Evolutionary conservation across 75 land plant species (phyloP).

Genomic region (Picea glauca): DNA sequence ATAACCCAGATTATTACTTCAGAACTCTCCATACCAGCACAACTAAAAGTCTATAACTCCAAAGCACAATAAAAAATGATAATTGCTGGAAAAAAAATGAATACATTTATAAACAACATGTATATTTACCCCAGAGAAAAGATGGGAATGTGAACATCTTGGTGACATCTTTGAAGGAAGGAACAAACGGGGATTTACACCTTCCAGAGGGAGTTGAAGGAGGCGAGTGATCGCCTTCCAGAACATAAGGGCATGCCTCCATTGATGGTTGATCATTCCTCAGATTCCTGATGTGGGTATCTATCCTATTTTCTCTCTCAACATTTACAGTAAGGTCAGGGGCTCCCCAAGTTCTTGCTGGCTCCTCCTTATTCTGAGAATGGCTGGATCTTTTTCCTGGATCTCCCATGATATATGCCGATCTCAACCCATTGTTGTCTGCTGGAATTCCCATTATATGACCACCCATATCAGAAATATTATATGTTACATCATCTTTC

Average conservation of each 20-base stretch:
- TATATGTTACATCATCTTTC: neutral
- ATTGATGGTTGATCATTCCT: neutral
- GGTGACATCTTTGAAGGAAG: conserved; percentile 8
- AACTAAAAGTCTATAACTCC: neutral
- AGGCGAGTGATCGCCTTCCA: neutral
- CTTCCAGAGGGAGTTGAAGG: conserved; percentile 3
- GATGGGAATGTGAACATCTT: conserved; percentile 6
- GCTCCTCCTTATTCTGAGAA: neutral
- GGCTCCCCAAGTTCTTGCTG: neutral
- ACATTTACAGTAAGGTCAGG: neutral
- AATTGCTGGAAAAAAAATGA: neutral
- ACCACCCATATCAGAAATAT: neutral
- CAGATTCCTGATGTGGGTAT: neutral
- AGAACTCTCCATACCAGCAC: neutral
- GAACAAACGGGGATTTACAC: conserved; percentile 13
- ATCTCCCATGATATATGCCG: neutral
- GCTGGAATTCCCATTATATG: too few species aligned
- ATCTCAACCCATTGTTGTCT: neutral
- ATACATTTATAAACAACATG: too few species aligned
- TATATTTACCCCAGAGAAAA: conserved; percentile 7
- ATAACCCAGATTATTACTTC: neutral
- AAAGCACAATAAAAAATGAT: neutral
- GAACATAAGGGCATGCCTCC: neutral
- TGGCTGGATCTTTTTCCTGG: neutral
- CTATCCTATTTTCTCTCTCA: neutral